Conservation (phyloP, 495 filamentous ascomycete species). For the Antarctomyces pellizariae region DNA sequence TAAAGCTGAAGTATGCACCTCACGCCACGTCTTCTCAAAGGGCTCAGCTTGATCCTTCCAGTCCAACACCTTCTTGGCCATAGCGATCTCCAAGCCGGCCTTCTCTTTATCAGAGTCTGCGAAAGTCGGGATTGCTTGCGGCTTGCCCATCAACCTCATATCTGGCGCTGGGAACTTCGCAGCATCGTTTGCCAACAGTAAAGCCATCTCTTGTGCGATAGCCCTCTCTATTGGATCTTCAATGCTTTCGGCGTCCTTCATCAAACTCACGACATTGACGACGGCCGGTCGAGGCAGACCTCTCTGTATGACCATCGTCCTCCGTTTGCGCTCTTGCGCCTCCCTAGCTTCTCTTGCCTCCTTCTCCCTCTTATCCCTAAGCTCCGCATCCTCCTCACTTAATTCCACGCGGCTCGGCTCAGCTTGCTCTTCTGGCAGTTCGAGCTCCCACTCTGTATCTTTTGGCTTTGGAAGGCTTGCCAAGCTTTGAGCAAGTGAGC, state of each 20-base stretch:
- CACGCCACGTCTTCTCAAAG: slow-evolving; percentile 48
- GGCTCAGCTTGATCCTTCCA: slow-evolving; percentile 26
- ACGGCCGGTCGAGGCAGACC: slow-evolving; percentile 53
- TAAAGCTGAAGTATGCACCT: slow-evolving; percentile 28
- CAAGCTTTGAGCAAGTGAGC: slow-evolving; percentile 48
- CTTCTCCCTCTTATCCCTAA: slow-evolving; percentile 48
- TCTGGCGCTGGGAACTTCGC: slow-evolving; percentile 45
- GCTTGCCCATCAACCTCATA: slow-evolving; percentile 34
- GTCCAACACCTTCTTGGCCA: slow-evolving; percentile 37
- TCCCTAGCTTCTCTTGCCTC: slow-evolving; percentile 47
- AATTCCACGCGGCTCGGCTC: slow-evolving; percentile 32
- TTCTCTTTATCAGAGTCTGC: slow-evolving; percentile 48
- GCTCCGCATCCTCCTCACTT: slow-evolving; percentile 60
- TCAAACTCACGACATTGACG: slow-evolving; percentile 45
- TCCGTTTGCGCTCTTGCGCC: slow-evolving; percentile 52
- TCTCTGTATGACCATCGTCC: slow-evolving; percentile 75
- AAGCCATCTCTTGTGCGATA: slow-evolving; percentile 52
- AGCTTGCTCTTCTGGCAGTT: slow-evolving; percentile 63
- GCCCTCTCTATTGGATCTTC: slow-evolving; percentile 25
- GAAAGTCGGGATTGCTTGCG: slow-evolving; percentile 34
- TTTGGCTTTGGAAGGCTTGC: slow-evolving; percentile 79
- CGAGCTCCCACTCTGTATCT: slow-evolving; percentile 75
- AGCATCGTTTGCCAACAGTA: slow-evolving; percentile 64
- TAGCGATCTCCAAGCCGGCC: slow-evolving; percentile 51
- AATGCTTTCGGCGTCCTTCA: slow-evolving; percentile 30